Evolutionary conservation across 345 rosid species (phyloP).

Genomic region (Rhodamnia argentea): DNA sequence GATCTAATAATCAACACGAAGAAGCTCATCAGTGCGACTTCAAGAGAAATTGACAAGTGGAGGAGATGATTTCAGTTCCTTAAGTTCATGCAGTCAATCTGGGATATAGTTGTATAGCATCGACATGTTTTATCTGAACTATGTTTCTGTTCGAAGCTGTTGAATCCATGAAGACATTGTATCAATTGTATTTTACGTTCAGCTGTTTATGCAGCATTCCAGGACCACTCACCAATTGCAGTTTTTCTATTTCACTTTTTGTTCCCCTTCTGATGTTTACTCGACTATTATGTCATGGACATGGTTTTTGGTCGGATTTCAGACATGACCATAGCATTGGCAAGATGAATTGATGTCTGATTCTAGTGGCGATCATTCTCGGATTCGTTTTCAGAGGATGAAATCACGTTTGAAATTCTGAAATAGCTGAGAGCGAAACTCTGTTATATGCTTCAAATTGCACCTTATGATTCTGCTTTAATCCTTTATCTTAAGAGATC

Average conservation of each 20-base stretch:
- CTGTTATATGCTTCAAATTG: background rate
- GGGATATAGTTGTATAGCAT: background rate
- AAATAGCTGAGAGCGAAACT: background rate
- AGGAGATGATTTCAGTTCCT: conserved; percentile 29
- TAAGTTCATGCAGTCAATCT: background rate
- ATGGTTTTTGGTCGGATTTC: background rate
- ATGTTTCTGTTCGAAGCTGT: background rate
- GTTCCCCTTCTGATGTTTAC: background rate
- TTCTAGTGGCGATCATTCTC: background rate
- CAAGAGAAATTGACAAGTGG: conserved; percentile 84
- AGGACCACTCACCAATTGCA: background rate
- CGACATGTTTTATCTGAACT: background rate
- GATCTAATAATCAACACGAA: conserved; percentile 50
- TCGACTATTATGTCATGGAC: background rate
- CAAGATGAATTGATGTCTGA: background rate
- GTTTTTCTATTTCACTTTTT: background rate
- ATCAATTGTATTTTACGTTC: background rate
- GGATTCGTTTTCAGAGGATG: background rate
- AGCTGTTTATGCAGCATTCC: background rate
- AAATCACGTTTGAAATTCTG: background rate
- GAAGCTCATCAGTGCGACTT: conserved; percentile 53
- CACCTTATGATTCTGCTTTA: background rate
- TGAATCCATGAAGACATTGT: background rate
- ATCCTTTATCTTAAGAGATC: background rate
- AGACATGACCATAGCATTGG: background rate